Base-by-base conservation (phyloP, 2,329 filamentous ascomycete species). In the Apiospora rasikravindrae region DNA sequence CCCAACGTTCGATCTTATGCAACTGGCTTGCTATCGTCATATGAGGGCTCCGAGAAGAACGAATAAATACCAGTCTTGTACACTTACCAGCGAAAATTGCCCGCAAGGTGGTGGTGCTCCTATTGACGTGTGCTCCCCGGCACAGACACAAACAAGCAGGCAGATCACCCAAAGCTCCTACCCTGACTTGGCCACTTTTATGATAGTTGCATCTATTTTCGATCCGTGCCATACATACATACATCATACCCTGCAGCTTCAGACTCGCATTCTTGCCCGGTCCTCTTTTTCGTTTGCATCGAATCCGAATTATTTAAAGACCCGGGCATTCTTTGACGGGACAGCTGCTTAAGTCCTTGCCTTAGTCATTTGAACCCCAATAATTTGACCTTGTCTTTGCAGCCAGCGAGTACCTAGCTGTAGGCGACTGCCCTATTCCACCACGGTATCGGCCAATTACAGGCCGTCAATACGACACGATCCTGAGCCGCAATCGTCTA, bases 371-470 rank as follows among this genome's bases (percentile, higher is more conserved):
- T 37, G 33, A 37, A 40, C n/a, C 33, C 33, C 57, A 6, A 64
- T 64, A 22, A 64, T 64, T 33, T 64, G 5, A 24, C 33, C 57
- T 40, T 40, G 57, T 64, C 57, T 40, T 24, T 64, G 57, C 57
- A 64, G 57, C 29, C 29, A n/a, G 57, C n/a, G 33, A n/a, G 29
- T 61, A 61, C 16, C 29, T 37, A 61, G 29, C 29, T 37, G 53
- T 61, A 61, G 53, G 29, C 53, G 33, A 10, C 67, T 47, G 29
- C 22, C 40, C 29, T 2, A 40, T 64, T 40, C 57, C 51, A 49
- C 51, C 73, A 71, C 74, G 69, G 66, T 75, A 73, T 75, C 72
- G 72, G 78, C 79, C 79, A 81, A 81, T 78, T 78, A 81, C 75
- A 77, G 42, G 37, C 74, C 76, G 64, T 73, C 74, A 71, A 77